Base-by-base conservation (phyloP, 192 early-diverging fungal genomes). In the Coemansia sp. region DNA sequence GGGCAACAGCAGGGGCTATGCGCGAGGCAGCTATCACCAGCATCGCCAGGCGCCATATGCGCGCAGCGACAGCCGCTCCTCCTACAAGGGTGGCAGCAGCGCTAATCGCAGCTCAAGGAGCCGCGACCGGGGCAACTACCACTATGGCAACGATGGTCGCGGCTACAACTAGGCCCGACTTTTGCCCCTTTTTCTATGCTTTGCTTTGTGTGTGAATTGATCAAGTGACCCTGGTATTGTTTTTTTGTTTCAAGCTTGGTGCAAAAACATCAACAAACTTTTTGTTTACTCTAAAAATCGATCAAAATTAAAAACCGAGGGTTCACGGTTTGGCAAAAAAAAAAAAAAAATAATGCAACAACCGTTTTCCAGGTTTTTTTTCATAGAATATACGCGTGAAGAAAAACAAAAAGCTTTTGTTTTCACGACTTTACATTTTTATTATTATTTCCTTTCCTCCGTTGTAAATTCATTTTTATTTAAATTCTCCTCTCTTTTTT, bases 1-100 rank as follows among this genome's bases (percentile, higher is more conserved):
- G 45, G 29, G 69, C 45, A 34, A 59, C 11, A 34, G 63, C 6
- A 39, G 55, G 22, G 42, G 67, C 19, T 39, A 68, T 29, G 53
- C 46, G 14, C 46, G 57, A 20, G 68, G 69, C 24, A 49, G 69
- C 49, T 49, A 63, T 2, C 45, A 45, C 6, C 20, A 50, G 23
- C 49, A 62, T 32, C 75, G 70, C 24, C 75, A 78, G 45, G 30
- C 60, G 60, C 75, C 75, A 1, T 78, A 78, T 42, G 32, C 67
- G 35, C 75, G 75, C 39, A 69, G 47, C 22, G 25, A 49, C 47
- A 49, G 46, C 28, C 58, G 27, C 16, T 28, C 47, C 1, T 49
- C 46, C 4, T 34, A 60, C 25, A 49, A 35, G 24, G 36, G 56
- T 1, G 53, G 53, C 53, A 30, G 53, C 28, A 28, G 53, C 25